Evolutionary conservation across 2,329 filamentous ascomycete species (phyloP).

Genomic region (Alternaria burnsii): DNA sequence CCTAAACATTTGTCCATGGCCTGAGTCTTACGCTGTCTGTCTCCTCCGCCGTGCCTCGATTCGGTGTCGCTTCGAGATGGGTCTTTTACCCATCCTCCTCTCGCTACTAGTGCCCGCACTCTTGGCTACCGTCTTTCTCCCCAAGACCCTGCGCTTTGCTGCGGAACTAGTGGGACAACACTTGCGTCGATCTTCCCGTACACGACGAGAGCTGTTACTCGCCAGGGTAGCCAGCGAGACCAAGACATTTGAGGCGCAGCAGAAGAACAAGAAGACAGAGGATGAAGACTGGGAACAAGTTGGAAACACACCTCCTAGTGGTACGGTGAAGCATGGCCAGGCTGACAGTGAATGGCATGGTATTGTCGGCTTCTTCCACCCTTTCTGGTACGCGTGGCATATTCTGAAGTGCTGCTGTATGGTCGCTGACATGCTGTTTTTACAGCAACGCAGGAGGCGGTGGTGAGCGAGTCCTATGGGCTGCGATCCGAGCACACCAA

Average conservation of each 20-base stretch:
- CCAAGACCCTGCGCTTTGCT: conserved; percentile 37
- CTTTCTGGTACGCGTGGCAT: conserved; percentile 76
- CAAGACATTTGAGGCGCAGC: conserved; percentile 30
- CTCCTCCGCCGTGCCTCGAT: conserved; percentile 18
- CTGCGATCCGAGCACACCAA: conserved; percentile 90
- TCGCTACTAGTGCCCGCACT: conserved; percentile 36
- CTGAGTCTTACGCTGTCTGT: conserved; percentile 10
- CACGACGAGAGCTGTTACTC: conserved; percentile 45
- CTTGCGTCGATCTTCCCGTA: conserved; percentile 44
- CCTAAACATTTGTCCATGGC: conserved; percentile 19
- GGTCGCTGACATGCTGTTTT: conserved; percentile 26
- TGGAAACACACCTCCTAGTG: conserved; percentile 60
- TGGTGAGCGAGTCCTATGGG: conserved; percentile 95
- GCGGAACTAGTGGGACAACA: conserved; percentile 41
- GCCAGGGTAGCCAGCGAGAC: conserved; percentile 45
- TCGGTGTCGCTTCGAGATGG: conserved; percentile 34
- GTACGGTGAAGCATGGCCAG: conserved; percentile 55
- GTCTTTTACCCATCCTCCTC: conserved; percentile 33
- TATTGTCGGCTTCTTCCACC: conserved; percentile 95
- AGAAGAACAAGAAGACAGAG: conserved; percentile 40
- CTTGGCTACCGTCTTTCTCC: conserved; percentile 36
- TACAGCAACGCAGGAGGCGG: conserved; percentile 91
- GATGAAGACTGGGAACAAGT: conserved; percentile 78
- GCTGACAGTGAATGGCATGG: conserved; percentile 75
- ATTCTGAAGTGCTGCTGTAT: not conserved